Evolutionary conservation across 2,329 filamentous ascomycete species (phyloP), one percentile per base, ranked within the genome.

Genomic region (Cladobotryum protrusum): DNA sequence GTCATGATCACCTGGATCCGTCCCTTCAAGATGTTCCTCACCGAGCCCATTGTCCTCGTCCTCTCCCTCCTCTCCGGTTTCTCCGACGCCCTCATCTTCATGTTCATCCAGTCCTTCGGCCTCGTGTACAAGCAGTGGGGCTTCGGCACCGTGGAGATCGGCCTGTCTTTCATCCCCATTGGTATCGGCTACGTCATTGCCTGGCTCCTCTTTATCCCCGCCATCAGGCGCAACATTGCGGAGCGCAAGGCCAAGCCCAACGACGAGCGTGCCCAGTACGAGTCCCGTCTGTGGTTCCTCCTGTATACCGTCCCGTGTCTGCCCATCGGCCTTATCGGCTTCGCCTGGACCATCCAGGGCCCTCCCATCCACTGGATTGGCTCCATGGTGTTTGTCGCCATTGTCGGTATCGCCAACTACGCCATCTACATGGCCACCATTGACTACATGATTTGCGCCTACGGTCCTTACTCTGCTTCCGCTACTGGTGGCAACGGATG

Each of bases 401-500:
- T 87, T 41, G 82, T 89, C 45, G 86, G 84, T 18, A 83, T 89
- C 46, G 85, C 85, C 49, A 89, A 89, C 60, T 86, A 85, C 36
- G 72, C 78, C 33, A 87, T 87, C 51, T 88, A 88, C 68, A 86
- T 87, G 81, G 82, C 84, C 1, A 87, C 84, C 1, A 86, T 88
- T 55, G 83, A 89, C 65, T 89, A 89, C 68, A 87, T 88, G 79
- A 79, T 88, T 34, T 83, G 82, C 51, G 82, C 85, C 0, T 88
- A 89, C 59, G 86, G 86, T 0, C 80, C 81, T 0, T 89, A 87
- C 63, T 81, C 84, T 2, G 85, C 86, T 1, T 87, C 84, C 0
- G 86, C 86, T 1, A 89, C 86, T 0, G 86, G 86, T 37, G 86
- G 86, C 17, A 89, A 89, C 55, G 86, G 85, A 2, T 88, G 85